Percentiles rank a stretch among this genome's conserved stretches.
phyloP scores from a whole-genome alignment of 805 yeast species.

The Starmera dryadoides region DNA sequence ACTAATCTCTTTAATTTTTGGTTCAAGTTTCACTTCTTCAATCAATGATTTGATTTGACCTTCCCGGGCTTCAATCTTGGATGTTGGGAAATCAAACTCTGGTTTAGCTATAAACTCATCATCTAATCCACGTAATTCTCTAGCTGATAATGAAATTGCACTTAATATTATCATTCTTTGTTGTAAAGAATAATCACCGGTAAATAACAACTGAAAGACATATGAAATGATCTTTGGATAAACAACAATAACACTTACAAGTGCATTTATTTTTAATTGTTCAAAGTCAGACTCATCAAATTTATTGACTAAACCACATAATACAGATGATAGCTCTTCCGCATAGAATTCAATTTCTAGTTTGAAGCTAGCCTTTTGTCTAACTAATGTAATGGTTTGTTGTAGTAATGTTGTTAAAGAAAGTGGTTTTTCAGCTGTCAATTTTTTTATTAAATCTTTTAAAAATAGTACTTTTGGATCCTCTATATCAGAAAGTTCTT shows the following conservation, averaged over 20 bases:
- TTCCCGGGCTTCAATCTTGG: slow-evolving; percentile 20
- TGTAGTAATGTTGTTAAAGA: slow-evolving; percentile 35
- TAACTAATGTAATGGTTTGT: slow-evolving; percentile 45
- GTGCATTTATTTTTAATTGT: slow-evolving; percentile 50
- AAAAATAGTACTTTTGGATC: slow-evolving; percentile 60
- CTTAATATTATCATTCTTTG: slow-evolving; percentile 67
- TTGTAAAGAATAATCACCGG: slow-evolving; percentile 77
- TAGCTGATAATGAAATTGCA: slow-evolving; percentile 59
- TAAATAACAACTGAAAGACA: slow-evolving; percentile 37
- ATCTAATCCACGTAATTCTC: slow-evolving; percentile 60
- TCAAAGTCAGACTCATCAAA: slow-evolving; percentile 56
- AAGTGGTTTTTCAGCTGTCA: slow-evolving; percentile 35
- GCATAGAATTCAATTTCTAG: slow-evolving; percentile 55
- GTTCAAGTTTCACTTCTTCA: slow-evolving; percentile 11
- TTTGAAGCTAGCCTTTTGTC: slow-evolving; percentile 55
- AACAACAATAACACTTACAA: slow-evolving; percentile 58
- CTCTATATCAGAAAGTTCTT: slow-evolving; percentile 20
- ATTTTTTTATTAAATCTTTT: slow-evolving; percentile 58
- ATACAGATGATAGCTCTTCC: slow-evolving; percentile 39
- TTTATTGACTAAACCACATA: slow-evolving; percentile 50
- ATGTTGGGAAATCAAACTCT: slow-evolving; percentile 25
- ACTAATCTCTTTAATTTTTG: slow-evolving; percentile 11
- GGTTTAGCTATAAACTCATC: slow-evolving; percentile 43
- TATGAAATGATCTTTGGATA: slow-evolving; percentile 37
- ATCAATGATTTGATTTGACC: slow-evolving; percentile 1